Conservation (phyloP, 73 alveolate genomes). For the Tetrahymena thermophila region DNA sequence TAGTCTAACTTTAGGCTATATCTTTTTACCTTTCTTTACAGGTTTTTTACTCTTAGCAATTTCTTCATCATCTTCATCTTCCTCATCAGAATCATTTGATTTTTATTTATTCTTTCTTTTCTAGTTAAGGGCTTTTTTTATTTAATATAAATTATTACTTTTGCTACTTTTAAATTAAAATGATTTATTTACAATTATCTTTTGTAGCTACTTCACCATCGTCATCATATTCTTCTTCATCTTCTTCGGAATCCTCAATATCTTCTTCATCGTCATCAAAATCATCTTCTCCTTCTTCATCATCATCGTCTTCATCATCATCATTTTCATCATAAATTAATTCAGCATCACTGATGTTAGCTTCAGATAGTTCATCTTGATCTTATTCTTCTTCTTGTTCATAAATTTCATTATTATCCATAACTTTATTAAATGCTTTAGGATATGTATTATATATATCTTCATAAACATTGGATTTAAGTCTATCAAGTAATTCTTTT, state of each 20-base stretch:
- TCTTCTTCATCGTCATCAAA: constrained; percentile 59
- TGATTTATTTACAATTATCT: constrained; percentile 8
- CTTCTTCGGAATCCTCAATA: constrained; percentile 28
- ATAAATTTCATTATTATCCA: constrained; percentile 65
- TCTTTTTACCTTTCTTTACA: background rate
- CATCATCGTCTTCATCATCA: constrained; percentile 59
- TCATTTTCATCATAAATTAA: constrained; percentile 57
- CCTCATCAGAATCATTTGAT: background rate
- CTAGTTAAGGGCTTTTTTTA: background rate
- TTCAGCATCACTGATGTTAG: constrained; percentile 59
- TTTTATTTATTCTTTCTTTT: constrained; percentile 1
- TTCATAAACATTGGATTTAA: constrained; percentile 69
- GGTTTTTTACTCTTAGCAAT: background rate
- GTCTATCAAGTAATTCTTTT: constrained; percentile 84
- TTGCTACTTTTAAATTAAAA: background rate
- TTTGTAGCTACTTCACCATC: constrained; percentile 26
- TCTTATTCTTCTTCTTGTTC: constrained; percentile 55
- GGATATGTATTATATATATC: constrained; percentile 90
- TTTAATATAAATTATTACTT: background rate
- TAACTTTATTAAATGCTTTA: constrained; percentile 66
- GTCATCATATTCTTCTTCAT: constrained; percentile 30
- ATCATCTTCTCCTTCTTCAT: constrained; percentile 55
- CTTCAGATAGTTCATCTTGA: constrained; percentile 26
- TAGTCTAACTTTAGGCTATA: background rate
- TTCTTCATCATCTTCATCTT: background rate